phyloP scores from a whole-genome alignment of 305 asterid genomes.

The Petunia hybrid region DNA sequence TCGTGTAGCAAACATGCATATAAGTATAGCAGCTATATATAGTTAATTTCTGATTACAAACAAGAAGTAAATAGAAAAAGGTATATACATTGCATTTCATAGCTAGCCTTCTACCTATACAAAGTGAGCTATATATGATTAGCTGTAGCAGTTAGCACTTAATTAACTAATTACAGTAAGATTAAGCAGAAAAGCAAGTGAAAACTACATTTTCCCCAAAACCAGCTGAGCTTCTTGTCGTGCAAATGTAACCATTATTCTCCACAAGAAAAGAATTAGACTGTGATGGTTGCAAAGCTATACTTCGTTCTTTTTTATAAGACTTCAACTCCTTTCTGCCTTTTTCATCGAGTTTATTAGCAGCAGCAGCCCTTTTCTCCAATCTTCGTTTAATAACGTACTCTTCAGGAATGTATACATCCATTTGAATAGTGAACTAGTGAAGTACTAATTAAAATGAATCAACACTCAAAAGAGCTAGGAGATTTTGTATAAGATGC shows the following conservation, averaged over 20 bases:
- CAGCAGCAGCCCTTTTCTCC: conserved; percentile 1
- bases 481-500: conserved; percentile 11
- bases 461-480: not conserved
- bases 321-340: not conserved
- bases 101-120: not conserved
- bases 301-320: not conserved
- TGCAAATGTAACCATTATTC: not conserved
- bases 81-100: not conserved
- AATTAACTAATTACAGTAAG: not conserved
- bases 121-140: not conserved
- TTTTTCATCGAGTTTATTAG: not conserved
- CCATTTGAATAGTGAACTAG: conserved; percentile 28
- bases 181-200: conserved; percentile 33
- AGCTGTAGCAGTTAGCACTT: not conserved
- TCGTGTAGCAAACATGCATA: no score
- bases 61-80: no score
- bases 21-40: no score
- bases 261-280: not conserved
- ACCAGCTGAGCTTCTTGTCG: not conserved
- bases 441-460: not conserved
- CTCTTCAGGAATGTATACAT: conserved; percentile 44
- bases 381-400: conserved; percentile 33
- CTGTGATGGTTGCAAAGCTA: not conserved
- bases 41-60: no score
- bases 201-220: conserved; percentile 29